These are phyloP conservation scores for Simmondsia chinensis DNA, from an alignment of 148 eudicot species.

Conservation along the genomic window DNA sequence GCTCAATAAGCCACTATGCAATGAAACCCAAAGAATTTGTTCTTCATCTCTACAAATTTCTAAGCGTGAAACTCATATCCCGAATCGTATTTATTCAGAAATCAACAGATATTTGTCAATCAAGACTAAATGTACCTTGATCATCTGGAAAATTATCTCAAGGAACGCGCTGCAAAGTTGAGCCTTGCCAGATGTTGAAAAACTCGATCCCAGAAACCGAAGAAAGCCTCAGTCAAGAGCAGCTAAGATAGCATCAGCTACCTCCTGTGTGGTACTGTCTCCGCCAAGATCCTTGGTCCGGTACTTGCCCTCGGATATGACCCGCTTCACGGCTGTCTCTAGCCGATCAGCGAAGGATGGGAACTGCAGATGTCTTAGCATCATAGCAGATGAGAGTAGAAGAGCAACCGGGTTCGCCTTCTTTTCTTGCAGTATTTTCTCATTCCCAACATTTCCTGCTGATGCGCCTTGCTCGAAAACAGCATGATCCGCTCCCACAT, in stretches of 20 bases:
- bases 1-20: no score
- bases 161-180: no score
- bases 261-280: conserved; percentile 32
- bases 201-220: no score
- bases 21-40: no score
- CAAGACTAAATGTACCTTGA: no score
- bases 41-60: no score
- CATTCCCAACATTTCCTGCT: conserved; percentile 44
- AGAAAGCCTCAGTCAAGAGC: conserved; percentile 16
- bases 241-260: conserved; percentile 37
- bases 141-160: no score
- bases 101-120: no score
- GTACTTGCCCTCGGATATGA: conserved; percentile 31
- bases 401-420: conserved; percentile 54
- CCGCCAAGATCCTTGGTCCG: conserved; percentile 48
- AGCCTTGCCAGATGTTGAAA: no score
- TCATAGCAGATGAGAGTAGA: conserved; percentile 50
- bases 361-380: conserved; percentile 51
- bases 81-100: no score
- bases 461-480: conserved; percentile 59
- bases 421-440: conserved; percentile 21
- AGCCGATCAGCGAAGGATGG: conserved; percentile 50
- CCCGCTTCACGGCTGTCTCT: conserved; percentile 48
- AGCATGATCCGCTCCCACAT: conserved; percentile 41
- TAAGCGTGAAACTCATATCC: no score